These are phyloP conservation scores for Trichoderma pleuroti DNA, from an alignment of 2,329 filamentous ascomycete species.

Conservation along the genomic window DNA sequence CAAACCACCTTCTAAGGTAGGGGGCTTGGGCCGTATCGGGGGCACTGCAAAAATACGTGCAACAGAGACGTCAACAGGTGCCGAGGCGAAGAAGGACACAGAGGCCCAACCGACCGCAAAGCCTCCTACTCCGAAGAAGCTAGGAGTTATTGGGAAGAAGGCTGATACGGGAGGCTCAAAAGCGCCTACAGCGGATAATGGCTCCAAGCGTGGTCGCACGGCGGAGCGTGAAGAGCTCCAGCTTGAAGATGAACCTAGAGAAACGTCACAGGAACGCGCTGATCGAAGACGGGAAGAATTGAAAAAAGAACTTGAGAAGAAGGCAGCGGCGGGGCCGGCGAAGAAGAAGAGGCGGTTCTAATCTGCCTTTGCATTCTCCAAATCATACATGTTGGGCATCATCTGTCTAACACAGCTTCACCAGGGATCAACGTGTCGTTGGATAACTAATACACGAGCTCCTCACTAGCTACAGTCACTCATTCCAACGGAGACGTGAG, in stretches of 20 bases:
- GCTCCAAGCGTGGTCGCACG: background rate
- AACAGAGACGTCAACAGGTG: conserved; percentile 5
- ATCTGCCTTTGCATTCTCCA: background rate
- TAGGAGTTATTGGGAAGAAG: conserved; percentile 38
- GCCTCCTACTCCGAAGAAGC: conserved; percentile 24
- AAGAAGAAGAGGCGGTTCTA: conserved; percentile 58
- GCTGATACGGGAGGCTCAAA: conserved; percentile 13
- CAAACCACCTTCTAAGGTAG: conserved; percentile 28
- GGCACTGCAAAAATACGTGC: conserved; percentile 27
- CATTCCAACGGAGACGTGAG: background rate
- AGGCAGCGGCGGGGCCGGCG: conserved; percentile 46
- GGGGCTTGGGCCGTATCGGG: conserved; percentile 43
- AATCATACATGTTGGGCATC: background rate
- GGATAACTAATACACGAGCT: background rate
- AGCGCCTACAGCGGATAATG: background rate
- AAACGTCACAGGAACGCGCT: conserved; percentile 45
- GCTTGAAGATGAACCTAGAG: conserved; percentile 34
- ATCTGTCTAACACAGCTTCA: background rate
- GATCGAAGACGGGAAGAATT: conserved; percentile 51
- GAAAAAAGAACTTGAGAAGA: conserved; percentile 48
- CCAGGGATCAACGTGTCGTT: background rate
- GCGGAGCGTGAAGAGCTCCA: conserved; percentile 22
- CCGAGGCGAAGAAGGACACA: conserved; percentile 15
- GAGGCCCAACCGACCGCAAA: conserved; percentile 15
- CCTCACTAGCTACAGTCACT: background rate